Percentiles rank a stretch among this genome's conserved stretches.
Conservation (phyloP, 2,329 filamentous ascomycete species). For the Arthrobotrys musiformis region DNA sequence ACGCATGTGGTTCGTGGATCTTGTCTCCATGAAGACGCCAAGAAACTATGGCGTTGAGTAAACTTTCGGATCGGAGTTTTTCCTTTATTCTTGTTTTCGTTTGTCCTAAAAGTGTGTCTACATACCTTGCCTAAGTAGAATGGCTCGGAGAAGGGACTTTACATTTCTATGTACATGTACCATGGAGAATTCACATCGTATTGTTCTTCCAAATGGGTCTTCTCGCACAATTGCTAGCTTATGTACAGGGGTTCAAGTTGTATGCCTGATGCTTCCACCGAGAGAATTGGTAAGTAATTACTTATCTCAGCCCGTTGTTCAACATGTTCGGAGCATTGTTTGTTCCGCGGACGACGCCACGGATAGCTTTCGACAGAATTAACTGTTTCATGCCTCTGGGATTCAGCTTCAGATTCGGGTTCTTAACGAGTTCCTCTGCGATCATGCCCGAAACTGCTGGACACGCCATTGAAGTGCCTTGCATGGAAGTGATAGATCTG, state of each 20-base stretch:
- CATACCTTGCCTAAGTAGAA: no score
- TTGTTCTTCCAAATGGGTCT: background rate
- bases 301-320: slow-evolving; percentile 39
- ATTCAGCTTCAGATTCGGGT: slow-evolving; percentile 54
- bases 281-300: background rate
- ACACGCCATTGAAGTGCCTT: slow-evolving; percentile 67
- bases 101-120: background rate
- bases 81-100: no score
- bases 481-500: slow-evolving; percentile 65
- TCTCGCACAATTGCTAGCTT: background rate
- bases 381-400: slow-evolving; percentile 57
- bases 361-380: slow-evolving; percentile 33
- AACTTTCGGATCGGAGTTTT: background rate
- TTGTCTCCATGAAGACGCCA: slow-evolving; percentile 2
- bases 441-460: slow-evolving; percentile 62
- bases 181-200: background rate
- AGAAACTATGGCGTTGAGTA: background rate
- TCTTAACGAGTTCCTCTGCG: slow-evolving; percentile 57
- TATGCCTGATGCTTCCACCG: background rate
- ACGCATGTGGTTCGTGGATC: background rate
- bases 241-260: background rate
- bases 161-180: no score
- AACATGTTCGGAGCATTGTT: slow-evolving; percentile 46
- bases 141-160: background rate
- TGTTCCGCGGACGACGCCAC: slow-evolving; percentile 23